Percentiles rank a stretch among this genome's conserved stretches.
phyloP scores from a whole-genome alignment of 768 basidiomycete genomes.

The Lactifluus subvellereus region DNA sequence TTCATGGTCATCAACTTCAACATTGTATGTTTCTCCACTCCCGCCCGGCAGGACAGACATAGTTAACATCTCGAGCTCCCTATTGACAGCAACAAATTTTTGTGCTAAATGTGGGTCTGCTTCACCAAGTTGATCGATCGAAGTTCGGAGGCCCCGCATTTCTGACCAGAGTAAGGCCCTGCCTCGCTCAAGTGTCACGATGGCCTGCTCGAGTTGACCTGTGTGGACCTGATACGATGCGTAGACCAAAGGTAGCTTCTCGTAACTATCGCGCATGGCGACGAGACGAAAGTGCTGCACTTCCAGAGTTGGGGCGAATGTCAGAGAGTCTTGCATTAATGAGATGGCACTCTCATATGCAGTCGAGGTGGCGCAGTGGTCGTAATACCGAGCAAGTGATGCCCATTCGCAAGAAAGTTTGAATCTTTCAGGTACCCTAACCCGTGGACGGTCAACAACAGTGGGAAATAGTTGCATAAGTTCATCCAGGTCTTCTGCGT shows the following conservation, averaged over 20 bases:
- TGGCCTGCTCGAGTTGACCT: neutral
- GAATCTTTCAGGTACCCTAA: neutral
- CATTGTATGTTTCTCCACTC: neutral
- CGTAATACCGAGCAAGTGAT: neutral
- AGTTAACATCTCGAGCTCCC: neutral
- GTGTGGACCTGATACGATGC: neutral
- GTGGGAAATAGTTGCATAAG: neutral
- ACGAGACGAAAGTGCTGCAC: neutral
- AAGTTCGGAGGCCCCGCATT: neutral
- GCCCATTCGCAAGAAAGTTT: neutral
- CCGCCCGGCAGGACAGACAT: neutral
- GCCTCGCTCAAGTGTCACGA: neutral
- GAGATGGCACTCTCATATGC: neutral
- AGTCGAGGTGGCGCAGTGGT: neutral
- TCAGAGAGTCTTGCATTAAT: neutral
- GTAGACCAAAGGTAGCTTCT: neutral
- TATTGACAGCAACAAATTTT: neutral
- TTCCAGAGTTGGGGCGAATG: neutral
- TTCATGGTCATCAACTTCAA: neutral
- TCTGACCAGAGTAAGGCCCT: slow-evolving; percentile 5
- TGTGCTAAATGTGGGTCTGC: neutral
- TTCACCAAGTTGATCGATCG: neutral
- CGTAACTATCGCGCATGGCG: neutral
- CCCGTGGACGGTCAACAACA: neutral
- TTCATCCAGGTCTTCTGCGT: neutral